Conservation (phyloP, 2,329 filamentous ascomycete species). For the Hirsutella rhossiliensis region DNA sequence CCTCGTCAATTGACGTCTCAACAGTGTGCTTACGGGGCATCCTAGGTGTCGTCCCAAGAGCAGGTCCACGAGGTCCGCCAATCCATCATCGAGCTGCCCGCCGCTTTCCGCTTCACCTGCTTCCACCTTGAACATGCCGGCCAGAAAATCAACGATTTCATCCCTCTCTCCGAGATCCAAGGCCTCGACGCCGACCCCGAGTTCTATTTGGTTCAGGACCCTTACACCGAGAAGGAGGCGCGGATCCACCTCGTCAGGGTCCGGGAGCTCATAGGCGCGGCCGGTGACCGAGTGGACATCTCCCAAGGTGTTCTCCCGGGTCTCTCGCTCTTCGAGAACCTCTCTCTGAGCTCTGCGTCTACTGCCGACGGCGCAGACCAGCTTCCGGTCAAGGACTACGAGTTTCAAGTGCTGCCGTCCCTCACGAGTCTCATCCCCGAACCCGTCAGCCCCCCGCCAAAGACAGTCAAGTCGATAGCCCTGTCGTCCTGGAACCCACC, state of each 20-base stretch:
- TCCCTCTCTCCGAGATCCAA: slow-evolving; percentile 80
- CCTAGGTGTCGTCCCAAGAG: slow-evolving; percentile 78
- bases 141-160: slow-evolving; percentile 86
- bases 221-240: slow-evolving; percentile 97
- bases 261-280: slow-evolving; percentile 83
- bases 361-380: slow-evolving; percentile 11
- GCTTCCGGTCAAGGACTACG: slow-evolving; percentile 54
- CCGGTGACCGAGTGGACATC: slow-evolving; percentile 77
- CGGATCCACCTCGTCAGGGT: slow-evolving; percentile 87
- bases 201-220: slow-evolving; percentile 76
- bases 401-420: slow-evolving; percentile 58
- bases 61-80: slow-evolving; percentile 96
- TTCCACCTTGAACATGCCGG: slow-evolving; percentile 93
- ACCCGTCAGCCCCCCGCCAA: slow-evolving; percentile 57
- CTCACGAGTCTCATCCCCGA: slow-evolving; percentile 62
- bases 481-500: slow-evolving; percentile 95
- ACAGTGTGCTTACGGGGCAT: not conserved
- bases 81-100: slow-evolving; percentile 85
- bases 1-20: not conserved
- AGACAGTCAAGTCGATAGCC: slow-evolving; percentile 80
- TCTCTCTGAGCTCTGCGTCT: slow-evolving; percentile 41
- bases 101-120: slow-evolving; percentile 94
- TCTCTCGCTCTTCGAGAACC: slow-evolving; percentile 72
- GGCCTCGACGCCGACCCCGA: slow-evolving; percentile 67
- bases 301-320: slow-evolving; percentile 80